Conservation (phyloP, 208 protist species). For the Leishmania martiniquensis region DNA sequence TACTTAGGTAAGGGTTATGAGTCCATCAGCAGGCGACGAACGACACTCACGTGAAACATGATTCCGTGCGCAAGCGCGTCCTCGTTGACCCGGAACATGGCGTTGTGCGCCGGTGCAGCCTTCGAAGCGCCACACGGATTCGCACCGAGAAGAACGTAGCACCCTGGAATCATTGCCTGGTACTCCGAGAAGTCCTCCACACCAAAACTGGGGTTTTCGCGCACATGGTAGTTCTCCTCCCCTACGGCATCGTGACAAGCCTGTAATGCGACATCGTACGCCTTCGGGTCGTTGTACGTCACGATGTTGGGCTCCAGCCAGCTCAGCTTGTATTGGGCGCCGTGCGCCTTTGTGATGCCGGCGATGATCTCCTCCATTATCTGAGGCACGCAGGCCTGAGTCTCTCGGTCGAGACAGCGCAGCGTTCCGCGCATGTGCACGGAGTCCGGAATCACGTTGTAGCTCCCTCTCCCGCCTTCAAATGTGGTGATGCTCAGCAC, state of each 20-base stretch:
- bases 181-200: slow-evolving; percentile 84
- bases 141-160: slow-evolving; percentile 17
- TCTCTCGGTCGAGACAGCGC: slow-evolving; percentile 66
- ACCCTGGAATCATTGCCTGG: slow-evolving; percentile 67
- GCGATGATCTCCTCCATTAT: slow-evolving; percentile 74
- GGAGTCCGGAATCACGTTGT: slow-evolving; percentile 76
- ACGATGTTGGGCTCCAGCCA: slow-evolving; percentile 87
- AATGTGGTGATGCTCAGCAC: slow-evolving; percentile 74
- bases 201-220: slow-evolving; percentile 46
- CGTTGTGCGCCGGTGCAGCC: slow-evolving; percentile 34
- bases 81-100: slow-evolving; percentile 53
- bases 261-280: slow-evolving; percentile 59
- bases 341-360: slow-evolving; percentile 64
- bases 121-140: not conserved
- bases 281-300: slow-evolving; percentile 77
- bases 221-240: slow-evolving; percentile 47
- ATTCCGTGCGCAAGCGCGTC: slow-evolving; percentile 49
- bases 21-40: slow-evolving; percentile 23
- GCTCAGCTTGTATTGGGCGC: slow-evolving; percentile 57
- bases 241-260: slow-evolving; percentile 48
- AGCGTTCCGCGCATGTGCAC: slow-evolving; percentile 73
- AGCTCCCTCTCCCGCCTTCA: slow-evolving; percentile 56
- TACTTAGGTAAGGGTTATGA: not conserved
- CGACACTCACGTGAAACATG: slow-evolving; percentile 50
- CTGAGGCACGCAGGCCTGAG: slow-evolving; percentile 55